Conservation (phyloP, 2,329 filamentous ascomycete species). For the Trichoderma koningii region DNA sequence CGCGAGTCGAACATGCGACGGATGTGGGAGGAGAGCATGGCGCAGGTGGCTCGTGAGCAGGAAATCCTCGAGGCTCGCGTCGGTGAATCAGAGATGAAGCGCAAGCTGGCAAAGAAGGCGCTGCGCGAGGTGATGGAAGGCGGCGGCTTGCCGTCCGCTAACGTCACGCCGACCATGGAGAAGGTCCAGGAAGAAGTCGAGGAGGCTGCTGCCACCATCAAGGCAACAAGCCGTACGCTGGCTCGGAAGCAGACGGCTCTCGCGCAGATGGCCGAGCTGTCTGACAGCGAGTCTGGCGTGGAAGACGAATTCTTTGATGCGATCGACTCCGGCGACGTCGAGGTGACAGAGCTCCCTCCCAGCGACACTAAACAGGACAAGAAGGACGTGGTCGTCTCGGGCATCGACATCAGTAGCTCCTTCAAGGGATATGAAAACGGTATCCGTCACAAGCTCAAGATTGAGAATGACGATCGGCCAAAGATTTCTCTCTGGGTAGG, state of each 20-base stretch:
- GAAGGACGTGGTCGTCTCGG: slow-evolving; percentile 46
- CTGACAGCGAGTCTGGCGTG: slow-evolving; percentile 77
- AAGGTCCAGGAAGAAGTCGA: slow-evolving; percentile 39
- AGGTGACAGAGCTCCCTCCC: slow-evolving; percentile 69
- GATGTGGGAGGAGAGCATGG: slow-evolving; percentile 99
- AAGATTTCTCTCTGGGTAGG: slow-evolving; percentile 95
- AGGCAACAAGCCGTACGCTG: slow-evolving; percentile 46
- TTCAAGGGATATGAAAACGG: slow-evolving; percentile 93
- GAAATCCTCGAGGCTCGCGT: slow-evolving; percentile 86
- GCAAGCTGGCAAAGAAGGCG: slow-evolving; percentile 84
- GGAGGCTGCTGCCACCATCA: slow-evolving; percentile 37
- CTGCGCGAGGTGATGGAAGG: slow-evolving; percentile 79
- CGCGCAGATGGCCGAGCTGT: slow-evolving; percentile 71
- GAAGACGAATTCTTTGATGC: slow-evolving; percentile 97
- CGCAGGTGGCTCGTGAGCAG: slow-evolving; percentile 90
- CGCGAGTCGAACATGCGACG: slow-evolving; percentile 87
- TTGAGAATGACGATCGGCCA: slow-evolving; percentile 89
- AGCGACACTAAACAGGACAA: slow-evolving; percentile 48
- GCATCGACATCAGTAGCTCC: slow-evolving; percentile 69
- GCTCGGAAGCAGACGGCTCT: slow-evolving; percentile 65
- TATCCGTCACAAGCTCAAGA: slow-evolving; percentile 73
- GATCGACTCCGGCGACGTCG: slow-evolving; percentile 87
- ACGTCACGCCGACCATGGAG: slow-evolving; percentile 35
- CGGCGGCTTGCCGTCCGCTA: slow-evolving; percentile 42
- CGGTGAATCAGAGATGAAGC: slow-evolving; percentile 86